Conservation (phyloP, 352 stramenopile species). For the Phytophthora europaea region DNA sequence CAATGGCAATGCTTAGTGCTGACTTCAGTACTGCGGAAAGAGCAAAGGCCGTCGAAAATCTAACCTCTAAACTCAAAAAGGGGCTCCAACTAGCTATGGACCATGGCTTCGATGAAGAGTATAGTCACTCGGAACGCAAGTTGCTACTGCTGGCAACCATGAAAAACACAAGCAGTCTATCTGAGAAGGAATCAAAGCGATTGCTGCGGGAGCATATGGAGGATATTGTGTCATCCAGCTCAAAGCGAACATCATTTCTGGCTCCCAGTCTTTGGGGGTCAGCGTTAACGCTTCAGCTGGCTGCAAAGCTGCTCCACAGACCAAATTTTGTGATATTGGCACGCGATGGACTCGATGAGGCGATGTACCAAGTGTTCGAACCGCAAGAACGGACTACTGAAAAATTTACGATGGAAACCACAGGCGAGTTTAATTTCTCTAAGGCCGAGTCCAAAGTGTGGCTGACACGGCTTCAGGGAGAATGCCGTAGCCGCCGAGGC, state of each 20-base stretch:
- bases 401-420: neutral
- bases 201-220: neutral
- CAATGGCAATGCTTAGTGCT: neutral
- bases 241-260: neutral
- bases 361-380: neutral
- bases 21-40: neutral
- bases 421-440: neutral
- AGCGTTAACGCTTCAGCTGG: neutral
- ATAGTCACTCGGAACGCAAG: neutral
- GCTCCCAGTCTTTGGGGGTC: neutral
- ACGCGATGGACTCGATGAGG: neutral
- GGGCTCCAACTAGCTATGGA: neutral
- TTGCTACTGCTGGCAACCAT: neutral
- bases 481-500: neutral
- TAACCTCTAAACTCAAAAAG: slow-evolving; percentile 11
- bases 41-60: neutral
- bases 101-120: slow-evolving; percentile 5
- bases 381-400: neutral
- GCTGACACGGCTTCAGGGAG: neutral
- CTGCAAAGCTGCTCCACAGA: neutral
- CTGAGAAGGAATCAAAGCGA: neutral
- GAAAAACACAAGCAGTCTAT: neutral
- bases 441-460: neutral
- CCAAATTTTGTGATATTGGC: neutral
- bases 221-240: neutral